phyloP scores from a whole-genome alignment of 805 yeast genomes.

The Ogataea ganodermae region DNA sequence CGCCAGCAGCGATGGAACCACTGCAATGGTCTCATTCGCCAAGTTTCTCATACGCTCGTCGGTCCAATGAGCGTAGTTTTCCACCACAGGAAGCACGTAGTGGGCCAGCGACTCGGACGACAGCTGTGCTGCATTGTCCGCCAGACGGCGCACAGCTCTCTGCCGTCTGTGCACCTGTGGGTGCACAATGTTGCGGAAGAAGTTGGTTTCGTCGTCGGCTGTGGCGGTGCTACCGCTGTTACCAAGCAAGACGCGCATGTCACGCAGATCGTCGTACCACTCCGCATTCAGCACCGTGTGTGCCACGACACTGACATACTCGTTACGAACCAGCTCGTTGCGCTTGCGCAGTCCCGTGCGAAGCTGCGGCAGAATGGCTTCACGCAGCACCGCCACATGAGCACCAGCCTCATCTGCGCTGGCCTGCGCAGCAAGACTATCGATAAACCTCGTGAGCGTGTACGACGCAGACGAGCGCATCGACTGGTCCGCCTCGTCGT shows the following conservation, averaged over 20 bases:
- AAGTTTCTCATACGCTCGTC: conserved; percentile 63
- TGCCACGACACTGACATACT: conserved; percentile 65
- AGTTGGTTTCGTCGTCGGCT: conserved; percentile 79
- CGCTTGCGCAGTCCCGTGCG: conserved; percentile 65
- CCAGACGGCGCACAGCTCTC: conserved; percentile 72
- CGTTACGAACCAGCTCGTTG: conserved; percentile 65
- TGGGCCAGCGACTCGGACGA: conserved; percentile 67
- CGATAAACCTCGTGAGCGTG: conserved; percentile 64
- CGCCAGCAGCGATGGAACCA: conserved; percentile 60
- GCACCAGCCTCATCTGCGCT: conserved; percentile 30
- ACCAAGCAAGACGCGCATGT: conserved; percentile 60
- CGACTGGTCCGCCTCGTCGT: conserved; percentile 77
- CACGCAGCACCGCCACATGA: conserved; percentile 47
- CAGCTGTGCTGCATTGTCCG: conserved; percentile 47
- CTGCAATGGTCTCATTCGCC: conserved; percentile 62
- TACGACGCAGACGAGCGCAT: conserved; percentile 76
- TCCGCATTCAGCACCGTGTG: conserved; percentile 55
- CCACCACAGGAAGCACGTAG: conserved; percentile 82
- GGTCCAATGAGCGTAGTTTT: conserved; percentile 65
- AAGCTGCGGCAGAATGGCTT: conserved; percentile 62
- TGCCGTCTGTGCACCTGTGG: conserved; percentile 86
- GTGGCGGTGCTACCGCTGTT: conserved; percentile 34
- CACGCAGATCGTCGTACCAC: conserved; percentile 52
- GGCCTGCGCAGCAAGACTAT: conserved; percentile 43
- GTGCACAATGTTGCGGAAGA: conserved; percentile 64